These are phyloP conservation scores for Saccharum hybrid DNA, from an alignment of 202 grass and related monocot genomes.

Conservation along the genomic window DNA sequence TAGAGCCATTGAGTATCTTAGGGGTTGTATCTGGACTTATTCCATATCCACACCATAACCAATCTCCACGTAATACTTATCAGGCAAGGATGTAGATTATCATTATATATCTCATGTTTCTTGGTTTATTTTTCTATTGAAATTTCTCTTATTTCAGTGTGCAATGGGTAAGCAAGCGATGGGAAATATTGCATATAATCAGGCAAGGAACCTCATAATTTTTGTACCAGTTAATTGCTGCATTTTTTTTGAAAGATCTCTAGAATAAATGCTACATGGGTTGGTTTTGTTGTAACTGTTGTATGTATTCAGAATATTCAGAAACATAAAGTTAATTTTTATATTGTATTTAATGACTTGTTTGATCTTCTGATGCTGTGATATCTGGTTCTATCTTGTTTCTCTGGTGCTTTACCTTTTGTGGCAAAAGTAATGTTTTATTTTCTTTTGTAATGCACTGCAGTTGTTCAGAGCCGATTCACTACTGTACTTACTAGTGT, in stretches of 20 bases:
- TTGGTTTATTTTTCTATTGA: slow-evolving; percentile 37
- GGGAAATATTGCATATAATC: slow-evolving; percentile 89
- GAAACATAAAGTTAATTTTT: not conserved
- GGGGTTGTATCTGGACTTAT: no score
- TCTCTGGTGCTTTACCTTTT: slow-evolving; percentile 19
- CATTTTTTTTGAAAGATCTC: not conserved
- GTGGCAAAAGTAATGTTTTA: no score
- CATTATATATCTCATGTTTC: not conserved
- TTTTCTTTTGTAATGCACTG: slow-evolving; percentile 38
- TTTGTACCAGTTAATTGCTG: not conserved
- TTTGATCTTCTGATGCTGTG: not conserved
- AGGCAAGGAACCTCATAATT: slow-evolving; percentile 57
- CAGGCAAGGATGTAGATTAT: slow-evolving; percentile 56
- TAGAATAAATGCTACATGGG: slow-evolving; percentile 9
- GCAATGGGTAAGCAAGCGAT: slow-evolving; percentile 99
- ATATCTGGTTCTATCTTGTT: not conserved
- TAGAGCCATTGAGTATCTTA: slow-evolving; percentile 89
- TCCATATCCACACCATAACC: slow-evolving; percentile 95
- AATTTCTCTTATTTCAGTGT: slow-evolving; percentile 61
- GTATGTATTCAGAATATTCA: slow-evolving; percentile 12
- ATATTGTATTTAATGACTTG: not conserved
- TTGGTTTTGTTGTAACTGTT: slow-evolving; percentile 2
- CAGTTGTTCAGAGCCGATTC: slow-evolving; percentile 88
- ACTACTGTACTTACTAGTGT: slow-evolving; percentile 89
- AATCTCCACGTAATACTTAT: slow-evolving; percentile 97